phyloP scores from a whole-genome alignment of 139 green algal genomes.

The Chlamydomonas asymmetrica region DNA sequence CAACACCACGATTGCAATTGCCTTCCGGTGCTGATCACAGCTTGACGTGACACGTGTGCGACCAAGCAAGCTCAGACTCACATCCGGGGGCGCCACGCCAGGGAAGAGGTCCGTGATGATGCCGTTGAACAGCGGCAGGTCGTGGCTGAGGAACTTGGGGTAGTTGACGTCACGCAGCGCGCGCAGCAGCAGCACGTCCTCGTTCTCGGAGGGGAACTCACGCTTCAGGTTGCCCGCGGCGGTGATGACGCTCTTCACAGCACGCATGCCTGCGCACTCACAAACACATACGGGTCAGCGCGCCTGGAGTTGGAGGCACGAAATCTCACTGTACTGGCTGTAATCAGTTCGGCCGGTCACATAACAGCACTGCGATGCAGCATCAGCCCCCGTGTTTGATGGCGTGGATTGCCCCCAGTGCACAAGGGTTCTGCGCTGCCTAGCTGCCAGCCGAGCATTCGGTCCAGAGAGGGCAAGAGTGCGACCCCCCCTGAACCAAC shows the following conservation, averaged over 20 bases:
- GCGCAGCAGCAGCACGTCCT: conserved; percentile 74
- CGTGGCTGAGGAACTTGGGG: conserved; percentile 76
- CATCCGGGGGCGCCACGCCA: conserved; percentile 39
- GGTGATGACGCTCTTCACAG: conserved; percentile 81
- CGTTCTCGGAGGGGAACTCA: conserved; percentile 64
- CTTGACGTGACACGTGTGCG: conserved; percentile 1
- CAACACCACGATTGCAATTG: no score
- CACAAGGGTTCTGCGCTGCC: no score
- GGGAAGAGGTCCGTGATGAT: conserved; percentile 82
- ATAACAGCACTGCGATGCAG: no score
- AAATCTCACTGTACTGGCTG: no score
- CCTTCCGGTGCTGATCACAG: no score
- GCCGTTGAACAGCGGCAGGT: conserved; percentile 76
- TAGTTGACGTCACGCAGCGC: conserved; percentile 75
- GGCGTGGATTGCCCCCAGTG: no score
- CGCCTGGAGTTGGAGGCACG: not conserved
- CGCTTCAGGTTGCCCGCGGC: conserved; percentile 83
- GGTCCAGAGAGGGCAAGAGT: no score
- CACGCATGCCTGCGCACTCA: conserved; percentile 61
- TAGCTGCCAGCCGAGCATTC: no score
- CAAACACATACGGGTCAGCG: not conserved
- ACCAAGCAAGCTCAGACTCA: conserved; percentile 5
- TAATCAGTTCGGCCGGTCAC: no score
- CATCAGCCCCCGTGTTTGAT: no score
- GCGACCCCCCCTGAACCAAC: no score